Conservation (phyloP, 2,329 filamentous ascomycete genomes). For the Epicoccum sorghinum region DNA sequence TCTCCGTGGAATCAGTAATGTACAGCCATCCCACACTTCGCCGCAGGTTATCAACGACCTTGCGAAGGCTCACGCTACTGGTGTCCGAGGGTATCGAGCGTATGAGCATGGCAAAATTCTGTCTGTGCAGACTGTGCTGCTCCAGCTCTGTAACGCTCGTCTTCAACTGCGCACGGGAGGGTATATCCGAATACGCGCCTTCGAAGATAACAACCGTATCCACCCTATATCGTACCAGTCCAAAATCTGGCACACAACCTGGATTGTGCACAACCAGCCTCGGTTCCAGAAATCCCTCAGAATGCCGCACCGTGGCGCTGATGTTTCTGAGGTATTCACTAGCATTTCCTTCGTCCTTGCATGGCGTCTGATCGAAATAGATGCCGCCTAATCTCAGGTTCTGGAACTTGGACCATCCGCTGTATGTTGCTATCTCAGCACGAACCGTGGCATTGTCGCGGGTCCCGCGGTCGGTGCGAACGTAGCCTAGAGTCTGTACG, state of each 20-base stretch:
- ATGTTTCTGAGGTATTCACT: conserved; percentile 30
- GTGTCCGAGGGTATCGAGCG: conserved; percentile 24
- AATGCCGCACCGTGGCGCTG: conserved; percentile 26
- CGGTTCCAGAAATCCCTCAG: conserved; percentile 22
- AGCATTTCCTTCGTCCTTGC: conserved; percentile 13
- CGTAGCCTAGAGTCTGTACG: conserved; percentile 57
- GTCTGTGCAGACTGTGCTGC: conserved; percentile 14
- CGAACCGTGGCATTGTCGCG: conserved; percentile 23
- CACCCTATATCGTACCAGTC: conserved; percentile 19
- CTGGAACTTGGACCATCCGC: conserved; percentile 51
- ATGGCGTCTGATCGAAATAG: conserved; percentile 58
- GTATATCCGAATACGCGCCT: conserved; percentile 23
- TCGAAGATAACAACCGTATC: conserved; percentile 36
- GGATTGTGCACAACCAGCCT: conserved; percentile 31
- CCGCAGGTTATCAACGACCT: conserved; percentile 26
- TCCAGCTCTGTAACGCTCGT: conserved; percentile 11
- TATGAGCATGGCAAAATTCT: conserved; percentile 27
- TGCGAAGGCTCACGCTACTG: conserved; percentile 23
- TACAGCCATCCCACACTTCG: conserved; percentile 32
- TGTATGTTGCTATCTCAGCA: conserved; percentile 55
- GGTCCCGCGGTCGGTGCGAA: conserved; percentile 54
- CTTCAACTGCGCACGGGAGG: conserved; percentile 14
- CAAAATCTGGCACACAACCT: conserved; percentile 25
- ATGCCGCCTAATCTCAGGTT: conserved; percentile 51
- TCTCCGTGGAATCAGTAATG: conserved; percentile 26